Percentiles rank a stretch among this genome's conserved stretches.
These are phyloP conservation scores for Geotrichum histeridarum DNA, from an alignment of 1,139 yeast species.

Conservation along the genomic window DNA sequence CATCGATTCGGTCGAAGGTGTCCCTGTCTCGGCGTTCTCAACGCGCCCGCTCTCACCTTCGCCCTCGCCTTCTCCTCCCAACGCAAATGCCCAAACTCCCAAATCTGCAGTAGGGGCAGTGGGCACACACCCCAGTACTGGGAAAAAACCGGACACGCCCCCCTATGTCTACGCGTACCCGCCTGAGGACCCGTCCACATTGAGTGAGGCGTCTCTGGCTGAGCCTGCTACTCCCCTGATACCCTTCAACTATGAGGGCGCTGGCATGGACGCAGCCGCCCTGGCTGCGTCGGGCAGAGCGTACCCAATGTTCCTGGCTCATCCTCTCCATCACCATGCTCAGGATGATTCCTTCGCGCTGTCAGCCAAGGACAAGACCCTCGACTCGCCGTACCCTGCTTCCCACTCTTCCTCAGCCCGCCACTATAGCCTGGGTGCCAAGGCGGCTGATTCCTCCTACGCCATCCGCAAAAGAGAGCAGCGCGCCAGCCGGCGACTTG, in stretches of 20 bases:
- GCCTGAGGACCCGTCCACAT: background rate
- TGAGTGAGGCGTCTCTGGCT: background rate
- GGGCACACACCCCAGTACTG: background rate
- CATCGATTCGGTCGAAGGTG: constrained; percentile 39
- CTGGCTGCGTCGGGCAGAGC: background rate
- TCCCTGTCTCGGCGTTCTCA: constrained; percentile 26
- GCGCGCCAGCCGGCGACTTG: background rate
- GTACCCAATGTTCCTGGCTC: constrained; percentile 8
- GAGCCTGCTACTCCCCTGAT: background rate
- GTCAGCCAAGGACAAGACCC: background rate
- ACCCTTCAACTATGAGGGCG: background rate
- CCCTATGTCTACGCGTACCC: constrained; percentile 3
- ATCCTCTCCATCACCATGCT: background rate
- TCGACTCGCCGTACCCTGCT: background rate
- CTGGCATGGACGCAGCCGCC: too few relatives aligned
- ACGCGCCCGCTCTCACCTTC: constrained; percentile 1
- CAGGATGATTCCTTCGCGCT: background rate
- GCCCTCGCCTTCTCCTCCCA: constrained; percentile 2
- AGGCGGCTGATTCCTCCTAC: background rate
- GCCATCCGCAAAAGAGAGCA: background rate
- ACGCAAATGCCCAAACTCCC: constrained; percentile 7
- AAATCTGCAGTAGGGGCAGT: background rate
- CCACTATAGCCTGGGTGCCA: too few relatives aligned
- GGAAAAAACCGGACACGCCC: background rate
- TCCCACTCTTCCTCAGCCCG: background rate